Percentiles rank a stretch among this genome's conserved stretches.
phyloP scores from a whole-genome alignment of 352 stramenopile genomes.

The Globisporangium radiosum region DNA sequence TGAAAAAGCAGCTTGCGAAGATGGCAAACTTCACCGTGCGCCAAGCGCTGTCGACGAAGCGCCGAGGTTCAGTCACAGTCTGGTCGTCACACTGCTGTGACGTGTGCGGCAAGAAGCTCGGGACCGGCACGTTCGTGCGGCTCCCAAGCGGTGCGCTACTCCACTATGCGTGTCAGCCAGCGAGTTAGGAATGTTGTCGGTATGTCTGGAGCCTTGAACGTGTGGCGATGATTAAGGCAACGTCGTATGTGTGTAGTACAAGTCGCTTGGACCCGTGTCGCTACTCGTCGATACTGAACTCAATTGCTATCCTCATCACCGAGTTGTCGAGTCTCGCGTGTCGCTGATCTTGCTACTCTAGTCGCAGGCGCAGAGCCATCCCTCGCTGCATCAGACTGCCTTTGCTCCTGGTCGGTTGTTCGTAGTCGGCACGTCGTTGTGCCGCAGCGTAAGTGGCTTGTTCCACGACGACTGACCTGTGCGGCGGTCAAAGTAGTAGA shows the following conservation, averaged over 20 bases:
- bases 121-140: conserved; percentile 63
- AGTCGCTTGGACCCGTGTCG: too few relatives aligned
- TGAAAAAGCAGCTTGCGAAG: conserved; percentile 83
- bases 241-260: too few relatives aligned
- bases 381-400: too few relatives aligned
- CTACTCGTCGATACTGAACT: too few relatives aligned
- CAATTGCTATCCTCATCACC: too few relatives aligned
- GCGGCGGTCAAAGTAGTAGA: conserved; percentile 80
- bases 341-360: too few relatives aligned
- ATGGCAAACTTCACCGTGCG: conserved; percentile 85
- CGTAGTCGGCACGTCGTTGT: conserved; percentile 23
- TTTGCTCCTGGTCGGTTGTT: background rate
- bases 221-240: too few relatives aligned
- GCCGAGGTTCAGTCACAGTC: conserved; percentile 65
- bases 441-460: conserved; percentile 48
- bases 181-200: background rate
- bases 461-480: conserved; percentile 73
- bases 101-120: conserved; percentile 63
- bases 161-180: conserved; percentile 72
- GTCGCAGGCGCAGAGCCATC: too few relatives aligned
- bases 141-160: conserved; percentile 50
- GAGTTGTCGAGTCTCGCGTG: background rate
- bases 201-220: too few relatives aligned
- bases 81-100: conserved; percentile 73
- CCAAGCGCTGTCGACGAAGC: conserved; percentile 50